Percentiles rank a stretch among this genome's conserved stretches.
Conservation (phyloP, 1,284 basidiomycete genomes). For the Cutaneotrichosporon mucoides region DNA sequence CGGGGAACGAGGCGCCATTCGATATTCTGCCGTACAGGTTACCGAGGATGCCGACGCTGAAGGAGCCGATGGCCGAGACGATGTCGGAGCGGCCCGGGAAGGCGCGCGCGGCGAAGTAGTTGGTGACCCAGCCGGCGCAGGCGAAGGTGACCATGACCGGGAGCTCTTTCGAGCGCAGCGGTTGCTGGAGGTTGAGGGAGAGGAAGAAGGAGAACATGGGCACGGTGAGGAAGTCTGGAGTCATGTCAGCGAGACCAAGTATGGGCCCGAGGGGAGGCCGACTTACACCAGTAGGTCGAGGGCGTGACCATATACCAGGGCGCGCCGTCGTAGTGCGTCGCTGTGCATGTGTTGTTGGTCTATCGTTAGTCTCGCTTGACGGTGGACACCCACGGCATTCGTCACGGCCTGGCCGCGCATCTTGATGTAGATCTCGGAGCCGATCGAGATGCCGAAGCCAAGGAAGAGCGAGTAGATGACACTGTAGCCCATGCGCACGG, state of each 20-base stretch:
- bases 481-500: slow-evolving; percentile 77
- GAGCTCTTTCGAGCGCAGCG: slow-evolving; percentile 64
- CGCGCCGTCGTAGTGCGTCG: slow-evolving; percentile 58
- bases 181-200: slow-evolving; percentile 71
- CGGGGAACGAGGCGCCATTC: slow-evolving; percentile 45
- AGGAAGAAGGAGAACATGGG: slow-evolving; percentile 71
- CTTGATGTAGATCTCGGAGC: slow-evolving; percentile 62
- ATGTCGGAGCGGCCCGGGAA: slow-evolving; percentile 70
- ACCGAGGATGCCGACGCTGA: slow-evolving; percentile 75
- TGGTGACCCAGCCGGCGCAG: slow-evolving; percentile 69
- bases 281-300: slow-evolving; percentile 46
- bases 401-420: slow-evolving; percentile 50
- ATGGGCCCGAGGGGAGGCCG: no score
- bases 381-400: neutral
- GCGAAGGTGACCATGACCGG: slow-evolving; percentile 64
- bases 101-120: slow-evolving; percentile 64
- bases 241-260: no score
- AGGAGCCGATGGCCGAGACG: slow-evolving; percentile 67
- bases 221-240: slow-evolving; percentile 64
- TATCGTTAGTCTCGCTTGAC: neutral
- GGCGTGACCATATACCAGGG: slow-evolving; percentile 50
- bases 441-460: slow-evolving; percentile 78
- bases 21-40: slow-evolving; percentile 68
- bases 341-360: slow-evolving; percentile 50
- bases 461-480: slow-evolving; percentile 60